These are phyloP conservation scores for Atkinsonella texensis DNA, from an alignment of 2,329 filamentous ascomycete species.

Conservation along the genomic window DNA sequence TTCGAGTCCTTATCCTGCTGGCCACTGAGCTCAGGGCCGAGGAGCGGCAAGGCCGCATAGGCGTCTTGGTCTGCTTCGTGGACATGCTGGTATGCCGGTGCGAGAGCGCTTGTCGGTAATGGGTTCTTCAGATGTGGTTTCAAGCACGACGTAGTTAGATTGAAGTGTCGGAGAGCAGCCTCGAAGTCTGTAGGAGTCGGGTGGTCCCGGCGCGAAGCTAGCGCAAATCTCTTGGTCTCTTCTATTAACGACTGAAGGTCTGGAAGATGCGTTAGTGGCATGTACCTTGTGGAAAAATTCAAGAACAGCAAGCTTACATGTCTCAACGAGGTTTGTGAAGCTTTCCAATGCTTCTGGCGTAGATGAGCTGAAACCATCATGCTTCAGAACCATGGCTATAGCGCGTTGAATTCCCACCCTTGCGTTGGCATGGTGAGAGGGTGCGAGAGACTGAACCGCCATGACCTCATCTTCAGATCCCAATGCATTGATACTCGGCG, in stretches of 20 bases:
- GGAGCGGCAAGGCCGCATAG: conserved; percentile 30
- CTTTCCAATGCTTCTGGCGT: conserved; percentile 46
- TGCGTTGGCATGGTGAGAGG: conserved; percentile 21
- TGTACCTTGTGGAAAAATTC: not conserved
- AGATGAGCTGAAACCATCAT: conserved; percentile 46
- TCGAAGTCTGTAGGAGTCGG: conserved; percentile 48
- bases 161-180: conserved; percentile 36
- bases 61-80: conserved; percentile 26
- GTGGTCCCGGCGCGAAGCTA: conserved; percentile 37
- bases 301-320: conserved; percentile 32
- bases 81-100: conserved; percentile 26
- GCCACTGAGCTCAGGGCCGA: conserved; percentile 46
- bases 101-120: conserved; percentile 26
- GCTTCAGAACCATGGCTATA: conserved; percentile 41
- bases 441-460: conserved; percentile 12
- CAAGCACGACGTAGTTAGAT: conserved; percentile 38
- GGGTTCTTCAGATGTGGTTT: conserved; percentile 45
- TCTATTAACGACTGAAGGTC: conserved; percentile 38
- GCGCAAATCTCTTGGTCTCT: conserved; percentile 33
- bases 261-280: conserved; percentile 17
- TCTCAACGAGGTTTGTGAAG: conserved; percentile 42
- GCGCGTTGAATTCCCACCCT: conserved; percentile 36
- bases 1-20: conserved; percentile 42
- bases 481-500: not conserved
- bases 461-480: conserved; percentile 9